Conservation (phyloP, 495 filamentous ascomycete genomes). For the Extremus antarcticus region DNA sequence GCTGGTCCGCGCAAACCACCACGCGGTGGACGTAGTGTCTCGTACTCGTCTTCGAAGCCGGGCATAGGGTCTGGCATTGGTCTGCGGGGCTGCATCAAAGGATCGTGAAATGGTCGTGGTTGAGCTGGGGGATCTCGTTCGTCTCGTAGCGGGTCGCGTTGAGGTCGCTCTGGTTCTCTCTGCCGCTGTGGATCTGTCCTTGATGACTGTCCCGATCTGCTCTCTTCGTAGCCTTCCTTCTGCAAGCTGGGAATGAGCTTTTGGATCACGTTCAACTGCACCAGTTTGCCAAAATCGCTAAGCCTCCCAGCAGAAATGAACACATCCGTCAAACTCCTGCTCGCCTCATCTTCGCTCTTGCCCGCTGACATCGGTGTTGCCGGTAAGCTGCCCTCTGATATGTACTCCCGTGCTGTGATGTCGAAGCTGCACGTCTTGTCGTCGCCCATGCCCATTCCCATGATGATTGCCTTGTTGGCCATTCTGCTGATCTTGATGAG, state of each 20-base stretch:
- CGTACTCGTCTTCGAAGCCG: conserved; percentile 88
- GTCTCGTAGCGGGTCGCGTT: conserved; percentile 43
- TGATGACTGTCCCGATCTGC: conserved; percentile 14
- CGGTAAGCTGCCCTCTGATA: conserved; percentile 52
- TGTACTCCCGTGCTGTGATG: conserved; percentile 61
- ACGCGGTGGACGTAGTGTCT: conserved; percentile 59
- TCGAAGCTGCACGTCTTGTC: conserved; percentile 74
- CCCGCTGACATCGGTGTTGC: conserved; percentile 28
- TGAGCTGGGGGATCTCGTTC: conserved; percentile 46
- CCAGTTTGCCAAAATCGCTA: conserved; percentile 50
- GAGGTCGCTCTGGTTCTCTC: conserved; percentile 25
- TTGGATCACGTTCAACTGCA: conserved; percentile 71
- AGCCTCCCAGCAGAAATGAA: conserved; percentile 67
- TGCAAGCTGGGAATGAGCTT: conserved; percentile 61
- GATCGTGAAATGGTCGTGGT: conserved; percentile 58
- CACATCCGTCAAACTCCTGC: conserved; percentile 45
- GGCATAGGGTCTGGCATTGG: conserved; percentile 65
- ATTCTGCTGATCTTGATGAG: conserved; percentile 72
- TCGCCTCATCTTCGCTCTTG: conserved; percentile 20
- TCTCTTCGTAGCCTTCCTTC: conserved; percentile 66
- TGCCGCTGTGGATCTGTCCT: conserved; percentile 2
- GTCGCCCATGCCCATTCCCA: conserved; percentile 65
- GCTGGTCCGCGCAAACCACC: conserved; percentile 31
- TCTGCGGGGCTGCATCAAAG: conserved; percentile 51
- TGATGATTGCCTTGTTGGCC: conserved; percentile 70